These are phyloP conservation scores for Lepiota brunneoincarnata DNA, from an alignment of 768 basidiomycete species.

Conservation along the genomic window DNA sequence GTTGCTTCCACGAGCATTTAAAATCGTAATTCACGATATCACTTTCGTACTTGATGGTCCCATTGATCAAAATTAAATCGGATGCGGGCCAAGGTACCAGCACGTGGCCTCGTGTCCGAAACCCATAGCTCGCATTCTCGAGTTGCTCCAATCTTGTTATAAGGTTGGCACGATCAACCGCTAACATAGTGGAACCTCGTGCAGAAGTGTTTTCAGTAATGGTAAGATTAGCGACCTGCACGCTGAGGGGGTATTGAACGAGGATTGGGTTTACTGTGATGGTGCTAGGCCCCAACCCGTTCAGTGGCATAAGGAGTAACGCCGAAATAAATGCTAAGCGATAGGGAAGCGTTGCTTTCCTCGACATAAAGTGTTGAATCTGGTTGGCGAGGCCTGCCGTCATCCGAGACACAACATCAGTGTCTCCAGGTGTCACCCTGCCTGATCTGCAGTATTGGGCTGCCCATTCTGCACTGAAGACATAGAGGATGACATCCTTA, in stretches of 20 bases:
- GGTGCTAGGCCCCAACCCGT: slow-evolving; percentile 1
- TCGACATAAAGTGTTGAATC: background rate
- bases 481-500: background rate
- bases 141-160: background rate
- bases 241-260: background rate
- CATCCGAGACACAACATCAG: slow-evolving; percentile 6
- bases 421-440: background rate
- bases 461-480: slow-evolving; percentile 9
- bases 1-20: slow-evolving; percentile 1
- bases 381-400: slow-evolving; percentile 2
- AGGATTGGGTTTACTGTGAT: slow-evolving; percentile 1
- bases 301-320: background rate
- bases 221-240: slow-evolving; percentile 6
- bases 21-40: slow-evolving; percentile 1
- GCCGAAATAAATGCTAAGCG: background rate
- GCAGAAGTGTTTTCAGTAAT: background rate
- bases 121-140: slow-evolving; percentile 1
- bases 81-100: slow-evolving; percentile 4
- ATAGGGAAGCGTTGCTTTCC: background rate
- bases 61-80: background rate
- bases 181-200: background rate
- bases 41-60: slow-evolving; percentile 1
- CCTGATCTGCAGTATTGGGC: background rate
- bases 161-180: background rate
- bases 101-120: background rate